These are phyloP conservation scores for Russula dissimulans DNA, from an alignment of 768 basidiomycete genomes.

Conservation along the genomic window DNA sequence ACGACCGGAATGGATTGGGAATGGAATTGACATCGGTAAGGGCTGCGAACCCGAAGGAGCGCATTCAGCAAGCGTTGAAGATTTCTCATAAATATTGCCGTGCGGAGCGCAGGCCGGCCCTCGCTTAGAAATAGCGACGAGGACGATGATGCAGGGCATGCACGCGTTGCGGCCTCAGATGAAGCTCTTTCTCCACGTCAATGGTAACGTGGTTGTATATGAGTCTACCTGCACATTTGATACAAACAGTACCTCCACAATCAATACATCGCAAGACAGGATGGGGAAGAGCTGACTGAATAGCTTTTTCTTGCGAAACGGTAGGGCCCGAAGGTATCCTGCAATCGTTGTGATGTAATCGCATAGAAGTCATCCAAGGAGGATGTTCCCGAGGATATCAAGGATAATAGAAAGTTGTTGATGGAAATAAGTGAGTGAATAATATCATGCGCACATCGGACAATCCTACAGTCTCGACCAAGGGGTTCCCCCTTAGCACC, in stretches of 20 bases:
- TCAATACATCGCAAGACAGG: no score
- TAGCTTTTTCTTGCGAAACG: constrained; percentile 72
- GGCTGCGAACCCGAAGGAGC: constrained; percentile 50
- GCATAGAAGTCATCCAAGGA: constrained; percentile 93
- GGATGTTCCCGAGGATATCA: constrained; percentile 83
- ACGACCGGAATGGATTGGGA: constrained; percentile 29
- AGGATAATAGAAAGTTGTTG: constrained; percentile 90
- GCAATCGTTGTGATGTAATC: constrained; percentile 67
- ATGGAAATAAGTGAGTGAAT: constrained; percentile 33
- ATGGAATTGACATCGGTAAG: constrained; percentile 26
- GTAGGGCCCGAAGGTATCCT: constrained; percentile 82
- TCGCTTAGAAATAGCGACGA: constrained; percentile 39
- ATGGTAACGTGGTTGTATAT: no score
- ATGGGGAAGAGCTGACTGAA: constrained; percentile 58
- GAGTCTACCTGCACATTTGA: no score
- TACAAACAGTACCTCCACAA: no score
- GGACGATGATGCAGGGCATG: constrained; percentile 18
- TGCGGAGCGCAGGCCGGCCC: constrained; percentile 55
- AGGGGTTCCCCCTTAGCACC: constrained; percentile 83
- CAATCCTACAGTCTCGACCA: constrained; percentile 75
- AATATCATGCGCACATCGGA: not conserved
- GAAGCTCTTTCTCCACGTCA: no score
- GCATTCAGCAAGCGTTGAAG: constrained; percentile 80
- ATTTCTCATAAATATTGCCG: constrained; percentile 59
- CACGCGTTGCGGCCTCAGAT: constrained; percentile 18